These are phyloP conservation scores for Massariosphaeria phaeospora DNA, from an alignment of 495 filamentous ascomycete species.

Conservation along the genomic window DNA sequence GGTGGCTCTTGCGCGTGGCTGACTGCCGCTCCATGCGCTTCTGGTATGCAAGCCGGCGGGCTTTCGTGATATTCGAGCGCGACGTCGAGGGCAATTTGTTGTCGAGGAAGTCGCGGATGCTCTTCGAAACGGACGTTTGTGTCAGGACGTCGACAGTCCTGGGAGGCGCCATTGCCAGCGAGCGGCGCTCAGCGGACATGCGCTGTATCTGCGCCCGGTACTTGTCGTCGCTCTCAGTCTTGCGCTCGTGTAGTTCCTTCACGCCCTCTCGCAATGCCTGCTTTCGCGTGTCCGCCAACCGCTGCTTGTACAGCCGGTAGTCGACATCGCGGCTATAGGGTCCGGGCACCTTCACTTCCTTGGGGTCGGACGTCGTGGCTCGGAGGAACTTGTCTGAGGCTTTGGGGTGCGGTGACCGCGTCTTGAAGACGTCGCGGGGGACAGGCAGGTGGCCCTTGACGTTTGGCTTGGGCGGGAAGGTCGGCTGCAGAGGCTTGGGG, in stretches of 20 bases:
- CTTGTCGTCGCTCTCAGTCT: conserved; percentile 44
- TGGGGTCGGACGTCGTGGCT: conserved; percentile 37
- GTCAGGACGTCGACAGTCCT: conserved; percentile 61
- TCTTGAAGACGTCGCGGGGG: conserved; percentile 59
- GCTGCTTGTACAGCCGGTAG: conserved; percentile 57
- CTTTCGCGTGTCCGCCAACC: conserved; percentile 56
- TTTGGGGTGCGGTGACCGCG: conserved; percentile 49
- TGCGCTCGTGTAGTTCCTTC: conserved; percentile 53
- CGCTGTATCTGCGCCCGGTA: conserved; percentile 38
- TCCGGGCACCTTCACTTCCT: conserved; percentile 23
- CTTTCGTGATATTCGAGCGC: conserved; percentile 45
- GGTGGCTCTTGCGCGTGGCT: conserved; percentile 37
- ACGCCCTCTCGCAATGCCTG: conserved; percentile 62
- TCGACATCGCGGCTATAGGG: conserved; percentile 37
- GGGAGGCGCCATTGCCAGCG: conserved; percentile 48
- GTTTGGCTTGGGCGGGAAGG: conserved; percentile 42
- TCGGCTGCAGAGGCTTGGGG: conserved; percentile 53
- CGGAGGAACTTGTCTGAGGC: conserved; percentile 51
- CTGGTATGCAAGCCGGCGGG: conserved; percentile 43
- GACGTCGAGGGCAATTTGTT: conserved; percentile 47
- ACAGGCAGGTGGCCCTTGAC: conserved; percentile 69
- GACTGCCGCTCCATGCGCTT: conserved; percentile 38
- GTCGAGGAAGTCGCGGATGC: conserved; percentile 28
- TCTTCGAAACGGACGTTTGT: conserved; percentile 40
- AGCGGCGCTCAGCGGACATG: conserved; percentile 43